Evolutionary conservation across 495 filamentous ascomycete genomes (phyloP).

Genomic region (Penicillium malachiteum): DNA sequence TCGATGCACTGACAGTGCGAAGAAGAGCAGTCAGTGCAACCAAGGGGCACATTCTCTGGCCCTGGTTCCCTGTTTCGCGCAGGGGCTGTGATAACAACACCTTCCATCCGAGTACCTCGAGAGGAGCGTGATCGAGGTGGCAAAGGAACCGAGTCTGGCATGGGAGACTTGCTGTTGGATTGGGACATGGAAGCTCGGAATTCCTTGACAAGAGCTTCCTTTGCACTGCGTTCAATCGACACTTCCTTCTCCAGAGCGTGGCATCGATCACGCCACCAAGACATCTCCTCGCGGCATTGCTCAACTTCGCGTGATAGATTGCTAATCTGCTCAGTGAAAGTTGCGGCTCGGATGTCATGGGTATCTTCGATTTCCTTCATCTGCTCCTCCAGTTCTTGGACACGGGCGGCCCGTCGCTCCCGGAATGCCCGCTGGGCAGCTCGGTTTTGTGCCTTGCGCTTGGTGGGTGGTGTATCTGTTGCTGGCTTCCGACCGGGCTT

Average conservation of each 20-base stretch:
- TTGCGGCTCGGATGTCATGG: slow-evolving; percentile 42
- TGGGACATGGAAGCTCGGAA: slow-evolving; percentile 35
- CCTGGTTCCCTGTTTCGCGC: slow-evolving; percentile 20
- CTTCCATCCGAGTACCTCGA: slow-evolving; percentile 26
- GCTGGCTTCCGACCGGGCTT: slow-evolving; percentile 94
- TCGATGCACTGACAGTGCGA: slow-evolving; percentile 70
- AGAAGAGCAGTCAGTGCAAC: slow-evolving; percentile 64
- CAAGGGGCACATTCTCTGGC: slow-evolving; percentile 41
- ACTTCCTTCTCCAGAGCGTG: slow-evolving; percentile 49
- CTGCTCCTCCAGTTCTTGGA: slow-evolving; percentile 83
- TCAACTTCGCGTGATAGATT: slow-evolving; percentile 53
- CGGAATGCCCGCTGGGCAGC: slow-evolving; percentile 90
- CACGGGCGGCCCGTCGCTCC: slow-evolving; percentile 80
- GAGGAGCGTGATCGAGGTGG: slow-evolving; percentile 26
- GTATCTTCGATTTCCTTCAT: slow-evolving; percentile 64
- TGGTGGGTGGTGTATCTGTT: slow-evolving; percentile 85
- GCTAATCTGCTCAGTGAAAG: slow-evolving; percentile 46
- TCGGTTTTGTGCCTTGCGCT: slow-evolving; percentile 89
- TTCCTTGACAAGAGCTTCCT: slow-evolving; percentile 42
- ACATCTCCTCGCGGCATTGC: slow-evolving; percentile 46
- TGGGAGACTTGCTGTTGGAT: slow-evolving; percentile 19
- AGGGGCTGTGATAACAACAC: slow-evolving; percentile 10
- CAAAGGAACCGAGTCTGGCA: slow-evolving; percentile 35
- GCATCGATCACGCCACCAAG: slow-evolving; percentile 51
- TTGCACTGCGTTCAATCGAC: slow-evolving; percentile 41